Evolutionary conservation across 495 filamentous ascomycete species (phyloP).

Genomic region (Podospora appendiculata): DNA sequence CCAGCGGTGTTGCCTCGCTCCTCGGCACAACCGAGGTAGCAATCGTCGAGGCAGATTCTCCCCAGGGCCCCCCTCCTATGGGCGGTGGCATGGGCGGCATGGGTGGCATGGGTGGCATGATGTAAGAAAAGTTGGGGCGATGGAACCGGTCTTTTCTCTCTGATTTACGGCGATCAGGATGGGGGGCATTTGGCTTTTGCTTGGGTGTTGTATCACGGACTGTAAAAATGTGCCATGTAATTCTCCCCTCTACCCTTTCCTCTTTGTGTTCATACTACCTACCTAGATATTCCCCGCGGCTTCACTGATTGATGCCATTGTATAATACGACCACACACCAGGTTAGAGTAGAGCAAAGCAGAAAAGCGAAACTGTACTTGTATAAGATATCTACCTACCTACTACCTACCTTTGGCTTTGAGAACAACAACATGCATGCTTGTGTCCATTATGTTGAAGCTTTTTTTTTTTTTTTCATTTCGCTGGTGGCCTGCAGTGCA

Average conservation of each 20-base stretch:
- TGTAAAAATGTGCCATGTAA: conserved; percentile 26
- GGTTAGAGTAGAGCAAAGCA: conserved; percentile 20
- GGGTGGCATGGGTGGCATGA: conserved; percentile 39
- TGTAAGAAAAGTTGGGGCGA: conserved; percentile 10
- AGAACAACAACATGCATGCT: background rate
- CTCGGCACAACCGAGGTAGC: conserved; percentile 97
- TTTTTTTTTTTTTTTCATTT: too few species aligned
- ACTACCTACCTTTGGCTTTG: background rate
- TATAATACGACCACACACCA: conserved; percentile 19
- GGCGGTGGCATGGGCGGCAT: conserved; percentile 46
- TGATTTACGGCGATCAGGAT: conserved; percentile 26
- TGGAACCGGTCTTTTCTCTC: conserved; percentile 4
- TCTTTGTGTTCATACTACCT: conserved; percentile 13
- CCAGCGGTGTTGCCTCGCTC: conserved; percentile 91
- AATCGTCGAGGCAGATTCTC: conserved; percentile 85
- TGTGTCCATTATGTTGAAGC: too few species aligned
- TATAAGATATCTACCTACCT: background rate
- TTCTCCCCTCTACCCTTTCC: conserved; percentile 27
- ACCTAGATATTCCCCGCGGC: conserved; percentile 12
- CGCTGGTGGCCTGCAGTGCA: too few species aligned
- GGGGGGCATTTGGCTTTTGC: conserved; percentile 11
- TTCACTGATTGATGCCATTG: conserved; percentile 12
- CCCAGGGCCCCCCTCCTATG: conserved; percentile 58
- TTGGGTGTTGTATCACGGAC: conserved; percentile 24
- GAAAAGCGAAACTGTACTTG: conserved; percentile 1